phyloP scores from a whole-genome alignment of 2,329 filamentous ascomycete species.

The Colletotrichum aenigma region DNA sequence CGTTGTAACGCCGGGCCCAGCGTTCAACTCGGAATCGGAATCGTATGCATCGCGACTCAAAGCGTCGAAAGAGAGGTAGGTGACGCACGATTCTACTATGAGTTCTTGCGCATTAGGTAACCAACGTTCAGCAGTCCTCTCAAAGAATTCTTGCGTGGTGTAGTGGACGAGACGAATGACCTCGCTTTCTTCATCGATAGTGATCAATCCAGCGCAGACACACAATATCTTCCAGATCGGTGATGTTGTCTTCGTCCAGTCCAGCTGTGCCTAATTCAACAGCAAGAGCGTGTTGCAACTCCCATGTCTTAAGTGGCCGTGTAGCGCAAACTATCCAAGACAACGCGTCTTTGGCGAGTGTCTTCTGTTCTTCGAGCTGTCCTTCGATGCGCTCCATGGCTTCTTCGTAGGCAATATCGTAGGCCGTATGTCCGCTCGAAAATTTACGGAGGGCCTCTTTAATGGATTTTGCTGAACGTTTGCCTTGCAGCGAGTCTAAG shows the following conservation, averaged over 20 bases:
- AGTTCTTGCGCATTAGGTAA: slow-evolving; percentile 32
- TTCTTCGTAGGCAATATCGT: slow-evolving; percentile 42
- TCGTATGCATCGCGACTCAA: no score
- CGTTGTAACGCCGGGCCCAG: no score
- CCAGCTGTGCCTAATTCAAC: slow-evolving; percentile 28
- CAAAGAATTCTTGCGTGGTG: slow-evolving; percentile 50
- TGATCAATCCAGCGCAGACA: slow-evolving; percentile 47
- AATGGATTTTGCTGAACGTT: slow-evolving; percentile 33
- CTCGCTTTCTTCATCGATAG: slow-evolving; percentile 39
- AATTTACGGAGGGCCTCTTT: slow-evolving; percentile 33
- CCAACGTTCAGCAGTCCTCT: slow-evolving; percentile 27
- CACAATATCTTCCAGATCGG: slow-evolving; percentile 35
- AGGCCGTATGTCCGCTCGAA: slow-evolving; percentile 29
- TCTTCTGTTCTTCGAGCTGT: slow-evolving; percentile 33
- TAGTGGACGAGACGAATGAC: slow-evolving; percentile 48
- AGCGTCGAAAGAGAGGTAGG: slow-evolving; percentile 36
- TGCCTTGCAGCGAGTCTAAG: slow-evolving; percentile 1
- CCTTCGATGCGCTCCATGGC: slow-evolving; percentile 46
- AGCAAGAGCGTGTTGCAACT: slow-evolving; percentile 48
- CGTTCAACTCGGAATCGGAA: no score
- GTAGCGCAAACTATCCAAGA: slow-evolving; percentile 44
- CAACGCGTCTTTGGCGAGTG: slow-evolving; percentile 41
- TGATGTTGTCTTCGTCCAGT: slow-evolving; percentile 39
- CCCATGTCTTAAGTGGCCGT: slow-evolving; percentile 32
- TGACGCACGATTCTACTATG: slow-evolving; percentile 34